Evolutionary conservation across 495 filamentous ascomycete species (phyloP), one percentile per base, ranked within the genome.

Genomic region (Penicillium canariense): DNA sequence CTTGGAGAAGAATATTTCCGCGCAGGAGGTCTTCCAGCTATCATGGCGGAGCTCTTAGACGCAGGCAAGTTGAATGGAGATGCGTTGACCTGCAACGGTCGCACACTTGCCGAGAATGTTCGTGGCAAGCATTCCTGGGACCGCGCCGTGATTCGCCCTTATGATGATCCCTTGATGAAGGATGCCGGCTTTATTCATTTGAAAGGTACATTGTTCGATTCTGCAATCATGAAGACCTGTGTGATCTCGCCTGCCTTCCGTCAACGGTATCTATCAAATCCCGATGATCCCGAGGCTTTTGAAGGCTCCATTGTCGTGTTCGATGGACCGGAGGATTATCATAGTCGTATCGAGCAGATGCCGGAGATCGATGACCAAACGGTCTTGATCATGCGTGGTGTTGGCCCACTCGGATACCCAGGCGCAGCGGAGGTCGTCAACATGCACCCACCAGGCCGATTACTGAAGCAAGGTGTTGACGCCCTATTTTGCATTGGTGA

Each of bases 141-240:
- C 49, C 67, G 75, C 2, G 59, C 65, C 2, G 70, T 74, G 6
- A 81, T 83, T 55, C 66, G 68, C 32, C 56, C 69, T 7, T 80
- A 73, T 51, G 59, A 67, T 18, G 65, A 80, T 7, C 79, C 80
- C 0, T 59, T 83, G 22, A 68, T 77, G 61, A 54, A 63, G 4
- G 70, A 80, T 50, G 80, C 78, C 5, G 78, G 78, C 0, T 81
- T 83, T 47, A 53, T 77, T 7, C 77, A 81, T 50, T 67, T 83
- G 25, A 68, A 68, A 48, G 78, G 80, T 6, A 80, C 63, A 23
- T 59, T 83, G 3, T 82, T 82, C 52, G 67, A 81, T 20, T 80
- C 77, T 0, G 79, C 79, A 3, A 81, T 82, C 53, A 81, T 82
- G 78, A 81, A 82, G 59, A 82, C 77, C 1, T 81, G 74, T 30